Base-by-base conservation (phyloP, 2,329 filamentous ascomycete genomes). In the Ceratocystis variospora region DNA sequence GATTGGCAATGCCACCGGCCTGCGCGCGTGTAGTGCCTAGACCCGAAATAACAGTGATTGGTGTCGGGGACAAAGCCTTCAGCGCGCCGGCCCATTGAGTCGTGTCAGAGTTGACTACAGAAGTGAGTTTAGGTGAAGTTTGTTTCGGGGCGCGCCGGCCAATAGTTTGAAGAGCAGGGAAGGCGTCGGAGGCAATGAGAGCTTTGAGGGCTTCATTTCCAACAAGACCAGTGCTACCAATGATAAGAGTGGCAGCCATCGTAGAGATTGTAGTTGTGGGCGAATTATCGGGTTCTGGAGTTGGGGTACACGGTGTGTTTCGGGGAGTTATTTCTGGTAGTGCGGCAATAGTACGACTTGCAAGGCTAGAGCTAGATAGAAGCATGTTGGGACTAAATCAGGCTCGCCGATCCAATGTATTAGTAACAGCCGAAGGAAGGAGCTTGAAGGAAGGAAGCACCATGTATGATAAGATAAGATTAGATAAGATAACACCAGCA, bases 11-110 rank as follows among this genome's bases (percentile, higher is more conserved):
- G 67, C 87, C 80, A 68, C 92, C 92, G 0, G 90, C 91, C 12
- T 81, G 80, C 0, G 79, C 87, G 62, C 85, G 83, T 0, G 92
- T 96, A 1, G 90, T 96, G 67, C 87, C 93, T 0, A 96, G 81
- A 1, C 84, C 84, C 1, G 88, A 91, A 77, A 93, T 85, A 77
- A 94, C 86, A 70, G 88, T 78, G 0, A 78, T 74, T 0, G 88
- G 85, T 0, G 79, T 69, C 0, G 86, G 82, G 0, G 77, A 72
- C 59, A 88, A 76, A 44, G 78, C 75, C 5, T 79, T 73, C 62
- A 94, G 80, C 70, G 81, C 77, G 8, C 79, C 70, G 1, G 83
- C 76, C 92, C 91, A 96, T 72, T 82, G 80, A 6, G 82, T 74
- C 0, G 84, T 85, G 74, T 95, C 88, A 70, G 81, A 70, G 31